phyloP scores from a whole-genome alignment of 331 rosid species.

The Malus hybrid region DNA sequence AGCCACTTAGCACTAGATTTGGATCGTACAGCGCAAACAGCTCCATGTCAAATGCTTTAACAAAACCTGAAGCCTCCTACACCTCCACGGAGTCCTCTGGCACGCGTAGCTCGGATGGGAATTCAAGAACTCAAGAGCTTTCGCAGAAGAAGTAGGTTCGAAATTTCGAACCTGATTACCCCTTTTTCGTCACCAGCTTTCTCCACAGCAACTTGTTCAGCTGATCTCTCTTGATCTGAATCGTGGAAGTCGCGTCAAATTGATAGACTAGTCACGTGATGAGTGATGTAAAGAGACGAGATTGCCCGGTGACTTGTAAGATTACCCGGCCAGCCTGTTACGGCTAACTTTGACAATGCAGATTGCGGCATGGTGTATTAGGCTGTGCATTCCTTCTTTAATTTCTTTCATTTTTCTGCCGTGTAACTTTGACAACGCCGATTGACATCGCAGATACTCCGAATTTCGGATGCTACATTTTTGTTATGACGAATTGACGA shows the following conservation, averaged over 20 bases:
- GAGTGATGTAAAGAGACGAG: no score
- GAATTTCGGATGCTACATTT: no score
- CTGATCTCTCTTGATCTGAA: neutral
- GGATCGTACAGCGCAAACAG: constrained; percentile 40
- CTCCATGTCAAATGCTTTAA: constrained; percentile 34
- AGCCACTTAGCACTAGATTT: constrained; percentile 25
- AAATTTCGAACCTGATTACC: neutral
- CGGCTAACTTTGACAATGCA: neutral
- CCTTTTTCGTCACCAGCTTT: neutral
- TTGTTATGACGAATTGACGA: no score
- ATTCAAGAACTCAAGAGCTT: constrained; percentile 19
- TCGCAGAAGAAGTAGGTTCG: neutral
- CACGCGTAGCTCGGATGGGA: constrained; percentile 17
- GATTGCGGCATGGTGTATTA: neutral
- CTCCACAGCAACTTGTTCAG: neutral
- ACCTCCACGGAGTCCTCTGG: constrained; percentile 34
- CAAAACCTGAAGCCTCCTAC: constrained; percentile 37
- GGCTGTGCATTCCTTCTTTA: neutral
- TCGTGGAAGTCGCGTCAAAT: neutral
- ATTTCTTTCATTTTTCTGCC: no score
- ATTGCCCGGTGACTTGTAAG: no score
- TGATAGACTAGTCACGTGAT: no score
- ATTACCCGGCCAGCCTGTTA: no score
- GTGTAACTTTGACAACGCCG: no score
- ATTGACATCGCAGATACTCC: no score